These are phyloP conservation scores for Ustilago cynodontis DNA, from an alignment of 1,284 basidiomycete species.

Conservation along the genomic window DNA sequence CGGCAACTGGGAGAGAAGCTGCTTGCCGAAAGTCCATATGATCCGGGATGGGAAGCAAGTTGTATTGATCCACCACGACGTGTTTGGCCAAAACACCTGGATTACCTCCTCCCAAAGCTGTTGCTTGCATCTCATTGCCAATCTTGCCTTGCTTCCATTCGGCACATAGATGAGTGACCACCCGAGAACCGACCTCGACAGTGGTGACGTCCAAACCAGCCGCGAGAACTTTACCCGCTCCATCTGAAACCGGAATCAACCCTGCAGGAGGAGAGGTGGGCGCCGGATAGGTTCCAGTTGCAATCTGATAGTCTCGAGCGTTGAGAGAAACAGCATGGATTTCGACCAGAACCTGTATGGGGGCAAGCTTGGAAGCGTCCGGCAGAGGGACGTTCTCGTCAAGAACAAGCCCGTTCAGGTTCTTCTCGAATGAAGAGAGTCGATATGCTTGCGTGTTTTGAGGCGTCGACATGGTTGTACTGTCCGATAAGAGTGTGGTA, in stretches of 20 bases:
- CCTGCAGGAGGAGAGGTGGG: slow-evolving; percentile 21
- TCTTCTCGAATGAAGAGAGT: slow-evolving; percentile 30
- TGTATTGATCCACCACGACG: slow-evolving; percentile 35
- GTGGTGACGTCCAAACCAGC: slow-evolving; percentile 21
- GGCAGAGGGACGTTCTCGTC: slow-evolving; percentile 25
- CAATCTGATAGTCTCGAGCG: slow-evolving; percentile 50
- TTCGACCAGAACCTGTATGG: slow-evolving; percentile 31
- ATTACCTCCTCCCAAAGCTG: slow-evolving; percentile 31
- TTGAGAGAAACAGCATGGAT: slow-evolving; percentile 47
- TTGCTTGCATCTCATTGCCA: slow-evolving; percentile 43
- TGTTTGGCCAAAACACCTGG: slow-evolving; percentile 34
- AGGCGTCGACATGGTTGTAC: slow-evolving; percentile 18
- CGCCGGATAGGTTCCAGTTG: slow-evolving; percentile 38
- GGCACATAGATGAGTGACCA: slow-evolving; percentile 37
- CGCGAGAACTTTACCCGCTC: slow-evolving; percentile 30
- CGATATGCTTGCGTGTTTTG: slow-evolving; percentile 29
- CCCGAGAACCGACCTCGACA: slow-evolving; percentile 28
- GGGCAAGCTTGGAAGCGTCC: slow-evolving; percentile 5
- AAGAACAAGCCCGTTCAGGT: slow-evolving; percentile 26
- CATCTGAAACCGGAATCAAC: slow-evolving; percentile 44
- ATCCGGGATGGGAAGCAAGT: slow-evolving; percentile 39
- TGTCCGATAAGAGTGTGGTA: neutral
- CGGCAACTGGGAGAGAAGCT: slow-evolving; percentile 33
- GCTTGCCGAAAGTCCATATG: slow-evolving; percentile 38
- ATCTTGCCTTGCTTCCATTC: slow-evolving; percentile 43